These are phyloP conservation scores for Coemansia sp. DNA, from an alignment of 192 early-diverging fungal genomes.

Conservation along the genomic window DNA sequence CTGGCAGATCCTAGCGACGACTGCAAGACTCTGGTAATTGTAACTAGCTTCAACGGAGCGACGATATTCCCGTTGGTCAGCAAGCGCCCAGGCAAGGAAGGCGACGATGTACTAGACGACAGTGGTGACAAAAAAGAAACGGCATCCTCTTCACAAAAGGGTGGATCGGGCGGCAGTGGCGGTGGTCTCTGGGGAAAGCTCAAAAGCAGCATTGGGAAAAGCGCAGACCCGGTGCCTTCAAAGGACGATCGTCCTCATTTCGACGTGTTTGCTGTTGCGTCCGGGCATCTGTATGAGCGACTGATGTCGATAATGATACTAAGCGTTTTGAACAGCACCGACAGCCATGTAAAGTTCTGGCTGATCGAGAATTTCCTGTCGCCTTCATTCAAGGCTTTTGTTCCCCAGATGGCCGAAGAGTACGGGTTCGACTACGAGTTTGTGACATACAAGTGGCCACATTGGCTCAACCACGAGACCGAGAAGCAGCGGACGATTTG, in stretches of 20 bases:
- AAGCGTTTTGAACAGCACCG: conserved; percentile 84
- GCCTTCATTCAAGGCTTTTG: conserved; percentile 92
- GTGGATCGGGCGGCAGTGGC: neutral
- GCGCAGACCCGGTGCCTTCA: conserved; percentile 1
- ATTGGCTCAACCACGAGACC: conserved; percentile 88
- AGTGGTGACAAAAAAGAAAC: conserved; percentile 22
- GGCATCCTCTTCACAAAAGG: neutral
- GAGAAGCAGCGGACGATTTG: conserved; percentile 98
- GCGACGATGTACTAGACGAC: conserved; percentile 66
- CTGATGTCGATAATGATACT: conserved; percentile 98
- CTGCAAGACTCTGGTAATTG: conserved; percentile 56
- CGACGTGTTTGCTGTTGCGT: conserved; percentile 98
- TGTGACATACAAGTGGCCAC: conserved; percentile 98
- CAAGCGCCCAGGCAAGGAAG: conserved; percentile 81
- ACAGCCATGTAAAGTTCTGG: conserved; percentile 96
- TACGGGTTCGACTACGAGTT: conserved; percentile 94
- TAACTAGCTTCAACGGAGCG: conserved; percentile 81
- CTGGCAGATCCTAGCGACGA: conserved; percentile 22
- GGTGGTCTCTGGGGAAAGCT: conserved; percentile 45
- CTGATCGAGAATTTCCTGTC: conserved; percentile 98
- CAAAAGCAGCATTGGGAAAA: conserved; percentile 27
- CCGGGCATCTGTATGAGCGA: conserved; percentile 97
- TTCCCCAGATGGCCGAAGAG: conserved; percentile 84
- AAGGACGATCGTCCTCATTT: conserved; percentile 59
- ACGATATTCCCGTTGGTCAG: conserved; percentile 80